phyloP scores from a whole-genome alignment of 1,139 yeast genomes.

The Blastobotrys niveus region DNA sequence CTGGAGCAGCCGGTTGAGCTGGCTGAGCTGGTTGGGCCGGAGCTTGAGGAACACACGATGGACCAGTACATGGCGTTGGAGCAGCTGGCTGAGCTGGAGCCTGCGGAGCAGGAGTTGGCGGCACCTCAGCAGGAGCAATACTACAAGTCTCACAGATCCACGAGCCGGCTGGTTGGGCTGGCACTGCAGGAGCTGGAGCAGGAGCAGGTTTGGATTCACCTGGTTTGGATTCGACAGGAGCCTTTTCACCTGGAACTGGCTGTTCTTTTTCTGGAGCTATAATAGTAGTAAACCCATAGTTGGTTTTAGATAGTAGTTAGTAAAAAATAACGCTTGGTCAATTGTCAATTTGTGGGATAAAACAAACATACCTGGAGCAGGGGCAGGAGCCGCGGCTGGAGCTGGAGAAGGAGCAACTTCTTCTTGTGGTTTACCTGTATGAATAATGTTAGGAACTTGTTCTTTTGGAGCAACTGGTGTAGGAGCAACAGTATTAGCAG shows the following conservation, averaged over 20 bases:
- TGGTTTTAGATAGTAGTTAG: no score
- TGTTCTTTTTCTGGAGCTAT: background rate
- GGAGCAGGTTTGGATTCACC: background rate
- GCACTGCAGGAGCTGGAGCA: background rate
- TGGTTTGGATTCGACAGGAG: background rate
- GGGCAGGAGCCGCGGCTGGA: background rate
- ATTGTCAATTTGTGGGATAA: background rate
- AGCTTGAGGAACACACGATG: background rate
- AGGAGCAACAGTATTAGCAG: no score
- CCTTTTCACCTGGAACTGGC: conserved; percentile 1
- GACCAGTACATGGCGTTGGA: background rate
- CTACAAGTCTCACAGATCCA: background rate
- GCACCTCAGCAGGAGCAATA: background rate
- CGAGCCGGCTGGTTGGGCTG: background rate
- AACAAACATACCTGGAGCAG: background rate
- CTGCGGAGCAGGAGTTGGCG: background rate
- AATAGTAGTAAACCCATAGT: no score
- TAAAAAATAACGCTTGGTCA: no score
- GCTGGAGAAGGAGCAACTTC: background rate
- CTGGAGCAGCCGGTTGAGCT: background rate
- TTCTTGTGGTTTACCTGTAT: background rate
- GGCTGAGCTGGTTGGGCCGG: background rate
- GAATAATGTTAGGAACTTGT: no score
- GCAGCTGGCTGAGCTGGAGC: conserved; percentile 1
- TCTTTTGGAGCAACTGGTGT: no score